phyloP scores from a whole-genome alignment of 2,329 filamentous ascomycete genomes.

The Sordariomycetes sp. region DNA sequence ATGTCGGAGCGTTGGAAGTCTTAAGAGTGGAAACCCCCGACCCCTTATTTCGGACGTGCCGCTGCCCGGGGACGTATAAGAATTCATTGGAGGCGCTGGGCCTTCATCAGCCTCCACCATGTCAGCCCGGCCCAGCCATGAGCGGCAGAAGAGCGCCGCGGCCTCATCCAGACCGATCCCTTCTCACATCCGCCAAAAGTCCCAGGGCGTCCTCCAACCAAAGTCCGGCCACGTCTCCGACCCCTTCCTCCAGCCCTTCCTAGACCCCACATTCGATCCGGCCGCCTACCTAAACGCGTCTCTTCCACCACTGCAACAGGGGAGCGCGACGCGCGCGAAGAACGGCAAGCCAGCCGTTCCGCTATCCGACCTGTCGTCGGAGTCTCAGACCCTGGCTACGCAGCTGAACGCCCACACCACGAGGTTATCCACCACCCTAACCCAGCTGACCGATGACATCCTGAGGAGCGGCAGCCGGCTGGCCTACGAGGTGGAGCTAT shows the following conservation, averaged over 20 bases:
- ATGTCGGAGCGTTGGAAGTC: neutral
- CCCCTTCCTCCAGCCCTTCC: slow-evolving; percentile 63
- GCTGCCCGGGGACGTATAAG: neutral
- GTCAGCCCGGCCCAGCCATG: slow-evolving; percentile 18
- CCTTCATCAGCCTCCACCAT: neutral
- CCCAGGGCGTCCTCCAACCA: slow-evolving; percentile 28
- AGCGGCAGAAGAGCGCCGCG: slow-evolving; percentile 35
- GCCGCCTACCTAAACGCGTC: slow-evolving; percentile 75
- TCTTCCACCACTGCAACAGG: slow-evolving; percentile 55
- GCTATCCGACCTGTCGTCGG: slow-evolving; percentile 66
- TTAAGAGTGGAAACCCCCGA: neutral
- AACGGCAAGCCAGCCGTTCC: slow-evolving; percentile 29
- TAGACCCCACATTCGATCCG: slow-evolving; percentile 68
- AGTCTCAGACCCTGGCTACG: slow-evolving; percentile 75
- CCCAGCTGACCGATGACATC: slow-evolving; percentile 89
- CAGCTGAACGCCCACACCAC: slow-evolving; percentile 84
- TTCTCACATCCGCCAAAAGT: slow-evolving; percentile 25
- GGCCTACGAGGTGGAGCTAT: slow-evolving; percentile 87
- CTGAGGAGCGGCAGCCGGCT: slow-evolving; percentile 77
- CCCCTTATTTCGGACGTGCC: neutral
- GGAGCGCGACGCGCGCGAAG: slow-evolving; percentile 12
- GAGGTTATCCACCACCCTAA: slow-evolving; percentile 69
- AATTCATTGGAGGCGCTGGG: neutral
- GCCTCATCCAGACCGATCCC: slow-evolving; percentile 19
- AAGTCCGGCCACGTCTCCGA: slow-evolving; percentile 57